Percentiles rank a stretch among this genome's conserved stretches.
Conservation (phyloP, 148 eudicot genomes). For the Drosera capensis region DNA sequence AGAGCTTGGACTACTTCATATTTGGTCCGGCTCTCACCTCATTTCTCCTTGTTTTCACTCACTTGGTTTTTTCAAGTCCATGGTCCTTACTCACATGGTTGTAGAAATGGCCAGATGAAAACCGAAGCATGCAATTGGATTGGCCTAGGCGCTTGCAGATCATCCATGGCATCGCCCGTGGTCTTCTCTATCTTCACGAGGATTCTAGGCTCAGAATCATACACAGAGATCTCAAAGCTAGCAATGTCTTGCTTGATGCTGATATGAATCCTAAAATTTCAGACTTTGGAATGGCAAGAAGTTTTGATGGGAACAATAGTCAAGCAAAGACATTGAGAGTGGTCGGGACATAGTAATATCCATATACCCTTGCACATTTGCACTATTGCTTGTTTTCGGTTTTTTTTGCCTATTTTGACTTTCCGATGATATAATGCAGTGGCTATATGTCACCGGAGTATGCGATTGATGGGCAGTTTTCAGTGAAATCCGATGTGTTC, state of each 20-base stretch:
- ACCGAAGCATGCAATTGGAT: slow-evolving; percentile 8
- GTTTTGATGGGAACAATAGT: slow-evolving; percentile 17
- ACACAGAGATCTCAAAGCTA: slow-evolving; percentile 27
- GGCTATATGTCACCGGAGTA: too few relatives aligned
- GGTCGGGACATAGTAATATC: slow-evolving; percentile 27
- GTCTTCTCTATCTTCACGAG: slow-evolving; percentile 28
- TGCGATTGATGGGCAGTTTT: too few relatives aligned
- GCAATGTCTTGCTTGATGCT: slow-evolving; percentile 27
- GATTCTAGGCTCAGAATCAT: slow-evolving; percentile 25
- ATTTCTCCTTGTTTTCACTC: neutral
- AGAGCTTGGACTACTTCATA: slow-evolving; percentile 26
- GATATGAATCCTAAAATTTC: slow-evolving; percentile 24
- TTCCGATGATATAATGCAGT: too few relatives aligned
- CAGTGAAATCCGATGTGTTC: too few relatives aligned
- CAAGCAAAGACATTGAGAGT: slow-evolving; percentile 22
- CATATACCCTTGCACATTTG: too few relatives aligned
- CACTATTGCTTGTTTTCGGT: too few relatives aligned
- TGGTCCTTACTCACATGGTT: neutral
- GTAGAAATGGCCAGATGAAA: slow-evolving; percentile 5
- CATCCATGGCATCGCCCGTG: slow-evolving; percentile 24
- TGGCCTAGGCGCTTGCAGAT: slow-evolving; percentile 24
- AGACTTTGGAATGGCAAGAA: slow-evolving; percentile 25
- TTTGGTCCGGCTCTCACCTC: slow-evolving; percentile 15
- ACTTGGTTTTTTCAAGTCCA: neutral
- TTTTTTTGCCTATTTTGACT: too few relatives aligned